A percentile compares a stretch with the other conserved stretches of the same genome.
These are phyloP conservation scores for Diaporthe ampelina DNA, from an alignment of 2,329 filamentous ascomycete species.

Conservation along the genomic window DNA sequence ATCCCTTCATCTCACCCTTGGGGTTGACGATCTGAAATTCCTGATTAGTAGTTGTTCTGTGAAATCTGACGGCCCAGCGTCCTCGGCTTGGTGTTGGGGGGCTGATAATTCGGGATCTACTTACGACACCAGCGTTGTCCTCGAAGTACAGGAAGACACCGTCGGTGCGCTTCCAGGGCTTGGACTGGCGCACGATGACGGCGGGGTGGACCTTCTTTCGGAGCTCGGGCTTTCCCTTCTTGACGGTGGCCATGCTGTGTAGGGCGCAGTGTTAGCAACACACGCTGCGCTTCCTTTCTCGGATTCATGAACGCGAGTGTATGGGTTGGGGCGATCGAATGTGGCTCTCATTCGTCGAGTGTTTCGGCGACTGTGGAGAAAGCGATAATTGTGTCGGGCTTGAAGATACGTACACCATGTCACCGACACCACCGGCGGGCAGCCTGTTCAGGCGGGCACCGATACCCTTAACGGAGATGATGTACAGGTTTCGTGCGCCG, in stretches of 20 bases:
- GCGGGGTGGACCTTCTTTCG: conserved; percentile 99
- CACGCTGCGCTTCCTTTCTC: background rate
- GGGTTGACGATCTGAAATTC: conserved; percentile 92
- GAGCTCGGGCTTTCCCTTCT: conserved; percentile 99
- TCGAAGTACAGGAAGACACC: conserved; percentile 99
- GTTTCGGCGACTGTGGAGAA: background rate
- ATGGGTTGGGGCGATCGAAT: background rate
- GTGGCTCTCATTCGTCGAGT: background rate
- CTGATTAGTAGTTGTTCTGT: conserved; percentile 51
- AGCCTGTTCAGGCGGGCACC: conserved; percentile 98
- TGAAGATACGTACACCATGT: conserved; percentile 80
- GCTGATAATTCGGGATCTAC: conserved; percentile 56
- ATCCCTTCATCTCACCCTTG: conserved; percentile 99
- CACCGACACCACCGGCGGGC: conserved; percentile 96
- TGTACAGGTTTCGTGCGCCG: conserved; percentile 98
- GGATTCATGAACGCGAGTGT: background rate
- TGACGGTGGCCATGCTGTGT: conserved; percentile 92
- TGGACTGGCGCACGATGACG: conserved; percentile 98
- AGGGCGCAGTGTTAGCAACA: conserved; percentile 25
- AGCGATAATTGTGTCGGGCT: background rate
- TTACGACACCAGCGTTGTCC: conserved; percentile 99
- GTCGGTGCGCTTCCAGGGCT: conserved; percentile 99
- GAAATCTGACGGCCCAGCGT: background rate
- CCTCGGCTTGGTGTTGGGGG: background rate
- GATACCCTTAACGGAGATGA: conserved; percentile 99